Evolutionary conservation across 257 asterid genomes (phyloP), one percentile per base, ranked within the genome.

Genomic region (Paulownia fortunei): DNA sequence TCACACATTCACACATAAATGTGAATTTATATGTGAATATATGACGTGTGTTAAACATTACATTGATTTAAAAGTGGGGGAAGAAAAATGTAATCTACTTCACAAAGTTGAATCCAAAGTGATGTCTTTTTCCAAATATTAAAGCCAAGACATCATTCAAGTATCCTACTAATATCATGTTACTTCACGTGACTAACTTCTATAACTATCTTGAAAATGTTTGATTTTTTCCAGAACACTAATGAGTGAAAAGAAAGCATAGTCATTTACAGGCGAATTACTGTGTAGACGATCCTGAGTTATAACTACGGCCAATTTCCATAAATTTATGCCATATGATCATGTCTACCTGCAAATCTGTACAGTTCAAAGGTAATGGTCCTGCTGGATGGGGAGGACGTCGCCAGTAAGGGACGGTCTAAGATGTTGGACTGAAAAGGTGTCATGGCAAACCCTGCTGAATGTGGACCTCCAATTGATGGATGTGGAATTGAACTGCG

Each of bases 401-500:
- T 74, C 39, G 96, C 84, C 72, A 91, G 86, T 69, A 91, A 79
- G 18, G 97, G 92, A 42, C 84, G 85, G 78, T 89, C 97, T 73
- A 92, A 76, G 69, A 87, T 78, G 82, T 84, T 90, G 65, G 92
- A 44, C 81, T 88, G 96, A 82, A 88, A 60, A 3, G 94, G 86
- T 24, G 89, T 64, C 88, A 89, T 85, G 76, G 85, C 81, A 74
- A 86, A 92, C 49, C 92, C 89, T 37, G 97, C 72, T n/a, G 97
- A 83, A 30, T 89, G 97, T 23, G 91, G 87, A 72, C 84, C 97
- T 76, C 92, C 91, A 36, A 74, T 84, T 42, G 93, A 73, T 60
- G 96, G 34, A 73, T 84, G 89, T 49, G 89, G 88, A 51, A 80
- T 84, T 52, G 96, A 77, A 77, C 98, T 92, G 94, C 79, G 79